phyloP scores from a whole-genome alignment of 768 basidiomycete species.

The Xerocomellus intermedius region DNA sequence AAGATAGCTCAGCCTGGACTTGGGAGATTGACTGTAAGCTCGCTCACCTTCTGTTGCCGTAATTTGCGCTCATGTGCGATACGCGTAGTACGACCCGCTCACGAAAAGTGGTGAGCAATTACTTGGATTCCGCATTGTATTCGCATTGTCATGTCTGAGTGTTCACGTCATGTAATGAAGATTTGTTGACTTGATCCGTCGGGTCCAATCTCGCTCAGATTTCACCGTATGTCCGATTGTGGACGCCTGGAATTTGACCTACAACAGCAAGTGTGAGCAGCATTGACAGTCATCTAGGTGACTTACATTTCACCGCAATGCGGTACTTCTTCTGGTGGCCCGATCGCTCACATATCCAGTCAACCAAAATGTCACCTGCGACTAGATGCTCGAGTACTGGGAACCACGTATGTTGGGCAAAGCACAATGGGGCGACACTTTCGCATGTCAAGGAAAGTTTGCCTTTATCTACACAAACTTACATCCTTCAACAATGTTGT shows the following conservation, averaged over 20 bases:
- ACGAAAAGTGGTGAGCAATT: slow-evolving; percentile 47
- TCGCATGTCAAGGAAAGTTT: too few relatives aligned
- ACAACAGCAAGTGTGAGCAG: background rate
- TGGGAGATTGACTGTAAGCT: slow-evolving; percentile 78
- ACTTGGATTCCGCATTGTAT: background rate
- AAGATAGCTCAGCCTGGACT: slow-evolving; percentile 71
- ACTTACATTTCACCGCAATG: background rate
- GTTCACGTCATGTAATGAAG: background rate
- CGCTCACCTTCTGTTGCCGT: background rate
- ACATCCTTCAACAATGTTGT: too few relatives aligned
- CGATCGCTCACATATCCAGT: too few relatives aligned
- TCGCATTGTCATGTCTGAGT: background rate
- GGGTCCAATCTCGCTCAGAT: background rate
- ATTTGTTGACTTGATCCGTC: background rate
- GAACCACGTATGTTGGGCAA: too few relatives aligned
- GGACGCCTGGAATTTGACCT: background rate
- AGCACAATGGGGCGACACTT: too few relatives aligned
- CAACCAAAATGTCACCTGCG: background rate
- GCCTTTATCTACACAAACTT: too few relatives aligned
- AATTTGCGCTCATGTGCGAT: background rate
- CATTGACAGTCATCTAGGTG: background rate
- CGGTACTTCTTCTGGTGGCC: background rate
- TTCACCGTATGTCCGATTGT: background rate
- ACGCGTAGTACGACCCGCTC: slow-evolving; percentile 47
- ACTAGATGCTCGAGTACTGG: background rate